phyloP scores from a whole-genome alignment of 768 basidiomycete genomes.

The Paxillus ammoniavirescens region DNA sequence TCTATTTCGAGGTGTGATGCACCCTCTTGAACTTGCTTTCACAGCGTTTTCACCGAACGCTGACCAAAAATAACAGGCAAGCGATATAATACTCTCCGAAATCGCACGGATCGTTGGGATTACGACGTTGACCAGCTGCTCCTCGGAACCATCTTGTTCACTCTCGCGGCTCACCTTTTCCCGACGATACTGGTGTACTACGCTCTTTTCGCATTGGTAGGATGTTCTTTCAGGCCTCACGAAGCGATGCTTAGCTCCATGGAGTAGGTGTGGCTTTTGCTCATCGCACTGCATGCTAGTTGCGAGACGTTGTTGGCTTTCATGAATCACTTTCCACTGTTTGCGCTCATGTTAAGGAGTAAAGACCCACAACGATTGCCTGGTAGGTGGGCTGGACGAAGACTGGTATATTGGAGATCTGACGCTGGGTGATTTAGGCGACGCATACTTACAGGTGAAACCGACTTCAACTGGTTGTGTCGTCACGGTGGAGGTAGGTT shows the following conservation, averaged over 20 bases:
- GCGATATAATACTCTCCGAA: conserved; percentile 80
- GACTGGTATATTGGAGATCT: not conserved
- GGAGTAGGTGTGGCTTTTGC: conserved; percentile 48
- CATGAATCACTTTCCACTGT: conserved; percentile 92
- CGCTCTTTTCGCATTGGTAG: conserved; percentile 68
- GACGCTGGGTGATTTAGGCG: conserved; percentile 17
- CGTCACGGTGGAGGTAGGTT: conserved; percentile 20
- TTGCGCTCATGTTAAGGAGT: conserved; percentile 76
- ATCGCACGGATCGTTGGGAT: conserved; percentile 85
- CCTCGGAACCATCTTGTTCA: conserved; percentile 91
- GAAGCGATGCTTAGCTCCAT: not conserved
- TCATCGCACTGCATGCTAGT: conserved; percentile 57
- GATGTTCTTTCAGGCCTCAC: not conserved
- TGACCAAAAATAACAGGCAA: conserved; percentile 55
- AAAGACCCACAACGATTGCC: conserved; percentile 86
- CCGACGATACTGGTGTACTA: conserved; percentile 90
- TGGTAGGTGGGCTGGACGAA: conserved; percentile 40
- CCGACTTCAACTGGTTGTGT: conserved; percentile 23
- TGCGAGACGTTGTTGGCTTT: conserved; percentile 70
- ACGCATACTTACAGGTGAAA: conserved; percentile 26
- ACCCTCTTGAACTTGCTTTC: not conserved
- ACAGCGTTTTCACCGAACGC: not conserved
- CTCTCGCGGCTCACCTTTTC: conserved; percentile 74
- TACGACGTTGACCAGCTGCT: conserved; percentile 93
- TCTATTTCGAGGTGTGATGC: conserved; percentile 74